These are phyloP conservation scores for Candida peoriensis DNA, from an alignment of 805 yeast genomes.

Conservation along the genomic window DNA sequence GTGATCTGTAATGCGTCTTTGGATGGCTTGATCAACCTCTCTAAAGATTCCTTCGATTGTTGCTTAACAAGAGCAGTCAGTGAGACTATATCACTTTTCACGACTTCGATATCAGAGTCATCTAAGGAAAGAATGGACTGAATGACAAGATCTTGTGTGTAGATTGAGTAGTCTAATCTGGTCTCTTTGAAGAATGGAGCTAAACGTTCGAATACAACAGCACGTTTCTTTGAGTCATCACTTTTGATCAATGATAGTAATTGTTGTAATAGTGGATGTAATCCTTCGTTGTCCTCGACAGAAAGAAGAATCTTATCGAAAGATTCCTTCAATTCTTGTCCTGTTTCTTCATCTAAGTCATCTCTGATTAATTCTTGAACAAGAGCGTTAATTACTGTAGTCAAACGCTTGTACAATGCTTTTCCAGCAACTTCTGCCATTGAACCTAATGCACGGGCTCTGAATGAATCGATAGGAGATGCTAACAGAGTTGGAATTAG, in stretches of 20 bases:
- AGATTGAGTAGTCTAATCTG: slow-evolving; percentile 62
- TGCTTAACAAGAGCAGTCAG: slow-evolving; percentile 61
- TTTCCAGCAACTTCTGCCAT: slow-evolving; percentile 87
- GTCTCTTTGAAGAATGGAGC: slow-evolving; percentile 68
- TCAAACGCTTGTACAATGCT: slow-evolving; percentile 68
- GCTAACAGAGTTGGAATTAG: slow-evolving; percentile 78
- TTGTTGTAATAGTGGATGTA: slow-evolving; percentile 81
- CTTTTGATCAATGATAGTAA: slow-evolving; percentile 69
- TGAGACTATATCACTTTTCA: slow-evolving; percentile 59
- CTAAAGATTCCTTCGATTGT: slow-evolving; percentile 73
- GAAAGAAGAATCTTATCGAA: slow-evolving; percentile 69
- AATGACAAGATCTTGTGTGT: slow-evolving; percentile 69
- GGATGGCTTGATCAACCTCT: slow-evolving; percentile 75
- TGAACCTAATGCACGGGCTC: slow-evolving; percentile 83
- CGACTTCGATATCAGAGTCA: slow-evolving; percentile 59
- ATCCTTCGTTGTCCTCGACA: slow-evolving; percentile 71
- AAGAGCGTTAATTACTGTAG: slow-evolving; percentile 68
- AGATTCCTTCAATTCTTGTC: slow-evolving; percentile 41
- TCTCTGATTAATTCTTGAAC: slow-evolving; percentile 49
- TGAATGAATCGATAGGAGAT: slow-evolving; percentile 76
- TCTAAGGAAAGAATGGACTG: slow-evolving; percentile 69
- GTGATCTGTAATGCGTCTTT: slow-evolving; percentile 63
- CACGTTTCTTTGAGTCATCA: slow-evolving; percentile 63
- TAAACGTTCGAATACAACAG: slow-evolving; percentile 59
- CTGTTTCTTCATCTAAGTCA: slow-evolving; percentile 34